phyloP scores from a whole-genome alignment of 179 eudicot species.

The Silene noctiflora region DNA sequence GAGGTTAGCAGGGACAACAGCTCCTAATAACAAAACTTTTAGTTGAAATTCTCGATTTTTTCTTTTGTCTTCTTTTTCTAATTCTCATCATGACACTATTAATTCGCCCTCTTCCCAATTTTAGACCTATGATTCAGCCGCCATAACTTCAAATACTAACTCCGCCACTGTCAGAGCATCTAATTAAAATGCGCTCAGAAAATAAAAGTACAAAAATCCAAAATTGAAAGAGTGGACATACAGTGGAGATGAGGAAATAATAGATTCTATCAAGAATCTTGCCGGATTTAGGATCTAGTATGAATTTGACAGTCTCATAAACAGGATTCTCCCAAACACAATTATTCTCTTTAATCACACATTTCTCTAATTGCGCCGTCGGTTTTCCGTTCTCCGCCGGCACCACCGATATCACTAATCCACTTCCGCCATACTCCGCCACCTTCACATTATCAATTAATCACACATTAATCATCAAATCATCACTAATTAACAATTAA shows the following conservation, averaged over 20 bases:
- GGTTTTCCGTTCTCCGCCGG: slow-evolving; percentile 88
- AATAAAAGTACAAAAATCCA: neutral
- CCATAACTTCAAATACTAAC: neutral
- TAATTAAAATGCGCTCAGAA: neutral
- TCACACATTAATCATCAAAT: neutral
- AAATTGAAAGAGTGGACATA: slow-evolving; percentile 22
- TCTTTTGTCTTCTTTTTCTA: too few species aligned
- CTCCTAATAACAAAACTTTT: too few species aligned
- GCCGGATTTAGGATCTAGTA: slow-evolving; percentile 70
- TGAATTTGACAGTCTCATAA: slow-evolving; percentile 66
- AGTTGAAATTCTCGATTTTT: too few species aligned
- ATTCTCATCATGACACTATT: neutral
- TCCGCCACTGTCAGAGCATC: neutral
- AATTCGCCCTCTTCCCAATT: too few species aligned
- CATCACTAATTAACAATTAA: neutral
- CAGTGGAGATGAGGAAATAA: slow-evolving; percentile 69
- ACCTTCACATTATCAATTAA: slow-evolving; percentile 36
- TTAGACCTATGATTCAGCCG: neutral
- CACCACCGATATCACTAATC: slow-evolving; percentile 67
- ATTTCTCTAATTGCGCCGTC: slow-evolving; percentile 66
- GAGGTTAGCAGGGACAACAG: too few species aligned
- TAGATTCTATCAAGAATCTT: slow-evolving; percentile 80
- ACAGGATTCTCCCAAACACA: slow-evolving; percentile 84
- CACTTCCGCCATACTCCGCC: slow-evolving; percentile 50
- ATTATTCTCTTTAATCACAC: slow-evolving; percentile 49